Evolutionary conservation across 208 protist genomes (phyloP).

Genomic region (Entamoeba dispar): DNA sequence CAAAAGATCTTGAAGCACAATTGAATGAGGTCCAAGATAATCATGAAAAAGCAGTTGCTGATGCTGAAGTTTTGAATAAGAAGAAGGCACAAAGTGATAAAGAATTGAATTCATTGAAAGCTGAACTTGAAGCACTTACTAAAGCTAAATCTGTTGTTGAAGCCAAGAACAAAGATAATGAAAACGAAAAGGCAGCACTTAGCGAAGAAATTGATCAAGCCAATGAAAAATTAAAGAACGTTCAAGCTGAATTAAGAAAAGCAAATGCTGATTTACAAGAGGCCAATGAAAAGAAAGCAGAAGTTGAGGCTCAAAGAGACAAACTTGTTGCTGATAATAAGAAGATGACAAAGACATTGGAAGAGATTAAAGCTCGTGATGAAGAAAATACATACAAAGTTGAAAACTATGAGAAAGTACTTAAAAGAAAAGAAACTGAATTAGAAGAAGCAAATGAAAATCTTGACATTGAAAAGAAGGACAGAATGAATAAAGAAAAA

Average conservation of each 20-base stretch:
- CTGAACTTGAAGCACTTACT: background rate
- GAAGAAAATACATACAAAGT: background rate
- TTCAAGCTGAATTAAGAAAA: background rate
- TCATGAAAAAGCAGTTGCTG: background rate
- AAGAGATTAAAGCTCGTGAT: background rate
- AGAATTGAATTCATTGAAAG: background rate
- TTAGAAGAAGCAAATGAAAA: background rate
- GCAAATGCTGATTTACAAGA: background rate
- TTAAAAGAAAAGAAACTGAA: background rate
- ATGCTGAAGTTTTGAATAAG: background rate
- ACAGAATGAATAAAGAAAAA: background rate
- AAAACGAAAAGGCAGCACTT: slow-evolving; percentile 1
- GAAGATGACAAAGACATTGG: background rate
- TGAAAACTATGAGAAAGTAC: background rate
- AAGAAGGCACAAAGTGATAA: background rate
- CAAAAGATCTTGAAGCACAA: background rate
- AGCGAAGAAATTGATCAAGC: background rate
- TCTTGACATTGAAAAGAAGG: background rate
- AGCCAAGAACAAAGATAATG: background rate
- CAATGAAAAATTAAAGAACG: background rate
- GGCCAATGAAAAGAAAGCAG: background rate
- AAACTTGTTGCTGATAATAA: background rate
- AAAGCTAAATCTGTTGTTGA: background rate
- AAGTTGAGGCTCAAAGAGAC: background rate
- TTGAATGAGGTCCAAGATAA: background rate